Evolutionary conservation across 1,284 basidiomycete genomes (phyloP), one percentile per base, ranked within the genome.

Genomic region (Irpex rosettiformis): DNA sequence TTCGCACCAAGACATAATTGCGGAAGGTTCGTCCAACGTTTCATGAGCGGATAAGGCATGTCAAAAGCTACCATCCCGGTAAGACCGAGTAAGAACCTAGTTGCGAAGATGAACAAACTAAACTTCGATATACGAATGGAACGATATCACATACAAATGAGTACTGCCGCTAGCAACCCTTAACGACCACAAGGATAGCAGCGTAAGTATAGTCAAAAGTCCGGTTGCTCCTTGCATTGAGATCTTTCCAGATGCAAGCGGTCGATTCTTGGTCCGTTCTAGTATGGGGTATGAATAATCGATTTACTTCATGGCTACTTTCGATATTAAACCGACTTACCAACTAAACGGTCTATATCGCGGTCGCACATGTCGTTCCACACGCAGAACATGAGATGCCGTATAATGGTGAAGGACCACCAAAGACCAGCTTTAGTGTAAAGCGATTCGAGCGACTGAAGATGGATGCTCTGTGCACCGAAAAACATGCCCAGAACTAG

Each of bases 11-110:
- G 79, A 70, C 88, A 87, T 13, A 89, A 80, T 70, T 94, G 92
- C 6, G 92, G 91, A 84, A 91, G 93, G 70, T 93, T 82, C 0
- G 92, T 83, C 25, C 77, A 67, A 4, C 80, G 73, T 63, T 83
- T 83, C 52, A 82, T 66, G 4, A 82, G 70, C 3, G 81, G 81
- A 66, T 83, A 83, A 3, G 37, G 27, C 18, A 58, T 25, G n/a
- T 45, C 29, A n/a, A 58, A 10, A 2, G 51, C 28, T 18, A 47
- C 11, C 8, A 43, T 54, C 4, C 37, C 40, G 28, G 37, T 4
- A 24, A 18, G 6, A 24, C 42, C 56, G 40, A 52, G 40, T 22
- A 30, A 22, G 18, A 54, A 28, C 29, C 49, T 52, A 25, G 6
- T 18, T 13, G 47, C 2, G 22, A 33, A 29, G 30, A 42, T 29